A percentile compares a stretch with the other conserved stretches of the same genome.
Conservation (phyloP, 139 green algal species). For the Chlamydomonas incerta region DNA sequence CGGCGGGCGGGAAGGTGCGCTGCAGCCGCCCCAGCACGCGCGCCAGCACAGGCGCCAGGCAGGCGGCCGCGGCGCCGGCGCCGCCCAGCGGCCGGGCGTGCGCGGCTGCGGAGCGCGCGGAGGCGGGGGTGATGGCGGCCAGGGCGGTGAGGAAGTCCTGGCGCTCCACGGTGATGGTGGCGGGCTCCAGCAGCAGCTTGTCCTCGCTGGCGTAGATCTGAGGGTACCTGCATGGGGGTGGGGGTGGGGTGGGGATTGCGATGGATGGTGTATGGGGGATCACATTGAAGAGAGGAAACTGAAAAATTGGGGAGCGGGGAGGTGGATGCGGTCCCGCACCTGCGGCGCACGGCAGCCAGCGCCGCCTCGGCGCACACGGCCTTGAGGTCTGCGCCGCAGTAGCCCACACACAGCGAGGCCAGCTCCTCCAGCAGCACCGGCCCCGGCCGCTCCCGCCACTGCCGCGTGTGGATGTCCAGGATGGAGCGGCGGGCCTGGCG, state of each 20-base stretch:
- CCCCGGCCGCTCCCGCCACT: slow-evolving; percentile 78
- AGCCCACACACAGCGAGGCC: slow-evolving; percentile 80
- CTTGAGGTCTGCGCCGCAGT: slow-evolving; percentile 97
- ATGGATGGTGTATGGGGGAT: no score
- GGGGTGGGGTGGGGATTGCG: not conserved
- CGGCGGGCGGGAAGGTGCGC: slow-evolving; percentile 72
- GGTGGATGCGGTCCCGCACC: no score
- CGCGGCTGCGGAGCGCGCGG: slow-evolving; percentile 74
- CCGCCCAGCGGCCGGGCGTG: slow-evolving; percentile 71
- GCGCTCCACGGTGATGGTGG: slow-evolving; percentile 65
- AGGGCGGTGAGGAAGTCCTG: slow-evolving; percentile 88
- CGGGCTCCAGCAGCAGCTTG: slow-evolving; percentile 82
- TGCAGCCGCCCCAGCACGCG: slow-evolving; percentile 56
- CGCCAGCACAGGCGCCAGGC: slow-evolving; percentile 57
- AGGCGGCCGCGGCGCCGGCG: slow-evolving; percentile 49
- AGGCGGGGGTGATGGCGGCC: slow-evolving; percentile 82
- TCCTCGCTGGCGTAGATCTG: slow-evolving; percentile 90
- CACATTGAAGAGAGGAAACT: no score
- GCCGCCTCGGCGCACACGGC: slow-evolving; percentile 94
- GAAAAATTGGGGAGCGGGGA: no score
- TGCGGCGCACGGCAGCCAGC: slow-evolving; percentile 85
- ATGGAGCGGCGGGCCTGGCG: slow-evolving; percentile 82
- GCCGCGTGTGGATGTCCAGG: slow-evolving; percentile 91
- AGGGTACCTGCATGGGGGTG: slow-evolving; percentile 73
- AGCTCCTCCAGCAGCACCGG: slow-evolving; percentile 76